These are phyloP conservation scores for Russula vinacea DNA, from an alignment of 768 basidiomycete genomes.

Conservation along the genomic window DNA sequence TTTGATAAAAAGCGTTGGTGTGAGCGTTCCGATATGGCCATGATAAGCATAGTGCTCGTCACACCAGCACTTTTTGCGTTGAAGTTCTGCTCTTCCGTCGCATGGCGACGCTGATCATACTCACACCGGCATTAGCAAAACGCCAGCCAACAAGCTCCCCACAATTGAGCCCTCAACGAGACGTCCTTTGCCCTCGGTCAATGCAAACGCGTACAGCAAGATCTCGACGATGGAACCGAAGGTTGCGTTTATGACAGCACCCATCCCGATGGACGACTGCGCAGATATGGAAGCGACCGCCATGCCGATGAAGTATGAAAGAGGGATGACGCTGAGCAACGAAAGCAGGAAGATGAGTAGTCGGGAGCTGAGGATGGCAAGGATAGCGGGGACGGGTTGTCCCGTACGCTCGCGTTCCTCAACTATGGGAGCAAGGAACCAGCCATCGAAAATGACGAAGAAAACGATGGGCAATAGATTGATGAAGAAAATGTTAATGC, in stretches of 20 bases:
- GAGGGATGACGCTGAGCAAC: slow-evolving; percentile 88
- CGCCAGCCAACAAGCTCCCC: slow-evolving; percentile 91
- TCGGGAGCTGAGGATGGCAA: slow-evolving; percentile 67
- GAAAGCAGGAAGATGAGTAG: slow-evolving; percentile 79
- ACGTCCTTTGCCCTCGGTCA: slow-evolving; percentile 87
- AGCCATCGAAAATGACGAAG: slow-evolving; percentile 92
- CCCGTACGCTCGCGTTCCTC: slow-evolving; percentile 57
- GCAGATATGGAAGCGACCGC: slow-evolving; percentile 99
- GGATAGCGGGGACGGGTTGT: slow-evolving; percentile 57
- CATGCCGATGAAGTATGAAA: slow-evolving; percentile 99
- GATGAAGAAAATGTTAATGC: slow-evolving; percentile 97
- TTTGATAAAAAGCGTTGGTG: slow-evolving; percentile 98
- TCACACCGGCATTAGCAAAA: slow-evolving; percentile 92
- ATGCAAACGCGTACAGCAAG: slow-evolving; percentile 84
- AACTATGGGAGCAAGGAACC: slow-evolving; percentile 69
- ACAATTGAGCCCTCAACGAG: slow-evolving; percentile 97
- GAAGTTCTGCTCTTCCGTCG: slow-evolving; percentile 94
- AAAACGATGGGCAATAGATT: slow-evolving; percentile 92
- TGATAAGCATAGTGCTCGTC: slow-evolving; percentile 98
- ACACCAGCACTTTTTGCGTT: slow-evolving; percentile 99
- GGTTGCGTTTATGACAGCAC: slow-evolving; percentile 98
- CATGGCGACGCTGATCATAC: slow-evolving; percentile 90
- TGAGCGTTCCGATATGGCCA: slow-evolving; percentile 95
- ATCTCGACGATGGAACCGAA: slow-evolving; percentile 99
- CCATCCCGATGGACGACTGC: slow-evolving; percentile 98